Conservation (phyloP, 306 rosid genomes). For the Prunus armeniaca region DNA sequence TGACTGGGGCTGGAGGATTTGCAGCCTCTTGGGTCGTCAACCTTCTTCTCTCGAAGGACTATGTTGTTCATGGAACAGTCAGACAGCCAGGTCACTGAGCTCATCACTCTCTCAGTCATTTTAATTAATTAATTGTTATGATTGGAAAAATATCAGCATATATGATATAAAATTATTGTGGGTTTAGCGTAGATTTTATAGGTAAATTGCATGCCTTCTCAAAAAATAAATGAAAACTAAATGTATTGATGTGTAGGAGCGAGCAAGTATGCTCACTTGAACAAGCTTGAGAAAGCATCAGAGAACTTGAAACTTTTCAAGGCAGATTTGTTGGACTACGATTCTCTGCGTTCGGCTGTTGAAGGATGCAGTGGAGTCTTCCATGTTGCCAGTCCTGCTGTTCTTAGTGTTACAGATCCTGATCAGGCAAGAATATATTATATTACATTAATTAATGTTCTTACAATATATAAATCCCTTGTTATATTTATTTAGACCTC, state of each 20-base stretch:
- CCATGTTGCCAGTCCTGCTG: constrained; percentile 34
- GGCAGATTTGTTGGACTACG: constrained; percentile 36
- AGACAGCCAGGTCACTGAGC: constrained; percentile 39
- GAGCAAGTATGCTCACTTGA: constrained; percentile 26
- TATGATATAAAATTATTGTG: no score
- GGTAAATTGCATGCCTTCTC: no score
- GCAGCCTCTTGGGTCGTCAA: constrained; percentile 55
- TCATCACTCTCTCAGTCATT: neutral
- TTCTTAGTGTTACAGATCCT: constrained; percentile 3
- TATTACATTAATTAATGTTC: no score
- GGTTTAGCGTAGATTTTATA: no score
- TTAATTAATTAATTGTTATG: no score
- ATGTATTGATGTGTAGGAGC: constrained; percentile 9
- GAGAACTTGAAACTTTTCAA: constrained; percentile 26
- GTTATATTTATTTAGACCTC: no score
- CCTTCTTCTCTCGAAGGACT: constrained; percentile 53
- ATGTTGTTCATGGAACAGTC: constrained; percentile 54
- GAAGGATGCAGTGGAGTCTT: constrained; percentile 33
- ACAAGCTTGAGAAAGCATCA: constrained; percentile 23
- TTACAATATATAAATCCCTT: no score
- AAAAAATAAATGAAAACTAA: no score
- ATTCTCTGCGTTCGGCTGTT: constrained; percentile 20
- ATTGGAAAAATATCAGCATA: no score
- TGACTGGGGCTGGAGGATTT: constrained; percentile 64
- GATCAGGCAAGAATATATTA: constrained; percentile 5